phyloP scores from a whole-genome alignment of 2,329 filamentous ascomycete species.

The Hymenoscyphus fraxineus region DNA sequence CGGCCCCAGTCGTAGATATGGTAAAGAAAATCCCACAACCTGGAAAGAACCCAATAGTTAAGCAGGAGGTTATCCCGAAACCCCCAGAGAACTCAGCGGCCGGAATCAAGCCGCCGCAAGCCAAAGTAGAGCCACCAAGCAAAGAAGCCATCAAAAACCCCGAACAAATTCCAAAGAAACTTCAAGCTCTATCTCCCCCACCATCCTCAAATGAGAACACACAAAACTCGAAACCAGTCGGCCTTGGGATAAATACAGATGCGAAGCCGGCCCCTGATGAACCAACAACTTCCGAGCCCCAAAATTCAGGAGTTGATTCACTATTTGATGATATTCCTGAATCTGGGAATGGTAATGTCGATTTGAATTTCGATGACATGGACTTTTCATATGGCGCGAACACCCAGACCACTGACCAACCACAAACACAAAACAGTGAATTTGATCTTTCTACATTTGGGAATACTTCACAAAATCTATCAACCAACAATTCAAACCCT shows the following conservation, averaged over 20 bases:
- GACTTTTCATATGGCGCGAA: slow-evolving; percentile 27
- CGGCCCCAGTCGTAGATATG: not conserved
- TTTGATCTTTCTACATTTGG: slow-evolving; percentile 34
- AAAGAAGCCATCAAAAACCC: slow-evolving; percentile 12
- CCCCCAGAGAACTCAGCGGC: slow-evolving; percentile 16
- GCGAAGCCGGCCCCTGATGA: slow-evolving; percentile 13
- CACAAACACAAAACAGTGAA: slow-evolving; percentile 27
- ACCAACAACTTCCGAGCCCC: slow-evolving; percentile 18
- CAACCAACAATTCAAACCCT: slow-evolving; percentile 33
- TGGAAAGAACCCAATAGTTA: slow-evolving; percentile 14
- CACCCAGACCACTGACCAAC: slow-evolving; percentile 19
- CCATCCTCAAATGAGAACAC: slow-evolving; percentile 17
- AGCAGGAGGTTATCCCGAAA: slow-evolving; percentile 21
- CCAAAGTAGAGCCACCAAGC: slow-evolving; percentile 15
- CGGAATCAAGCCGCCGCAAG: slow-evolving; percentile 2
- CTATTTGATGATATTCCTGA: slow-evolving; percentile 29
- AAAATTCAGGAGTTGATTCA: slow-evolving; percentile 29
- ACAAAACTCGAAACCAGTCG: slow-evolving; percentile 21
- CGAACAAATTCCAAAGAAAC: slow-evolving; percentile 12
- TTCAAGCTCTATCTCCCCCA: slow-evolving; percentile 24
- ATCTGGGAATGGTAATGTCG: slow-evolving; percentile 17
- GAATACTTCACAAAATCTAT: slow-evolving; percentile 38
- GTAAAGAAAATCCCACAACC: not conserved
- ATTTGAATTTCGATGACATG: slow-evolving; percentile 29
- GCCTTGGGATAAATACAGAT: slow-evolving; percentile 28